phyloP scores from a whole-genome alignment of 129 eudicot genomes.

The Flaveria sonorensis region DNA sequence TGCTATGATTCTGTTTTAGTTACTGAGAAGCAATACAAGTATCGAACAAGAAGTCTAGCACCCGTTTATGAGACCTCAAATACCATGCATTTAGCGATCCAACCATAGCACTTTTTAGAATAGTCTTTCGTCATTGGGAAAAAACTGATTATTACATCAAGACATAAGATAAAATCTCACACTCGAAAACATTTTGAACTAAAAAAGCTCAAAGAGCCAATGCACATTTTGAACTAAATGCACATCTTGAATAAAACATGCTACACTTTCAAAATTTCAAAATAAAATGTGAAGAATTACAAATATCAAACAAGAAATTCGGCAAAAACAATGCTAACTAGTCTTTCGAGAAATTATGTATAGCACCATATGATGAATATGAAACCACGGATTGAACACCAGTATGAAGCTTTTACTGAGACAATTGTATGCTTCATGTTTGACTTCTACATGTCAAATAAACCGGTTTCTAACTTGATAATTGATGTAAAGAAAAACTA shows the following conservation, averaged over 20 bases:
- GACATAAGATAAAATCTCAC: background rate
- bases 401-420: background rate
- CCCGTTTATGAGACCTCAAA: too few species aligned
- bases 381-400: background rate
- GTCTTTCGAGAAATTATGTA: background rate
- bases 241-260: conserved; percentile 3
- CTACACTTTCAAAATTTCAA: background rate
- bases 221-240: conserved; percentile 11
- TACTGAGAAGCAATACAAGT: too few species aligned
- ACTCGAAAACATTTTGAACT: background rate
- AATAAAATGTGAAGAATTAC: background rate
- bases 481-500: background rate
- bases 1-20: background rate
- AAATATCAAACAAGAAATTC: conserved; percentile 1
- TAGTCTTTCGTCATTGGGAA: conserved; percentile 4
- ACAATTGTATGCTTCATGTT: conserved; percentile 4
- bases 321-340: conserved; percentile 12
- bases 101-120: background rate
- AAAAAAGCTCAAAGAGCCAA: background rate
- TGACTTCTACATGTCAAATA: conserved; percentile 9
- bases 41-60: too few species aligned
- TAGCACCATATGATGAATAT: background rate
- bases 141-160: background rate
- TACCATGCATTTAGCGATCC: background rate
- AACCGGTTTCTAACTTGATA: background rate